Percentiles rank a stretch among this genome's conserved stretches.
Evolutionary conservation across 1,284 basidiomycete species (phyloP).

Genomic region (Thecaphora thlaspeos): DNA sequence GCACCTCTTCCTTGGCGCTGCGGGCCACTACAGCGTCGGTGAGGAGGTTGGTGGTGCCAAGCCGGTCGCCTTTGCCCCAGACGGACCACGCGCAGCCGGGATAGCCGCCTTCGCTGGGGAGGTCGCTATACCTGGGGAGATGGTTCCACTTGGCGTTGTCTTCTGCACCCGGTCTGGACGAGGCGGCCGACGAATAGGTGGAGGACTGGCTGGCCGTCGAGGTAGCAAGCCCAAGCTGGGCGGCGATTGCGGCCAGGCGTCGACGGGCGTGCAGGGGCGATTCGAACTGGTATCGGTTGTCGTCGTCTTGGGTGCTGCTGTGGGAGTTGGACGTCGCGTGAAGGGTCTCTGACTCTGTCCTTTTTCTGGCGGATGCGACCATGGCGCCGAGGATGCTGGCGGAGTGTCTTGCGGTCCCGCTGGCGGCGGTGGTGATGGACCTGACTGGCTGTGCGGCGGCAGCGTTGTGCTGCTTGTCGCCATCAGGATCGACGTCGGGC

Average conservation of each 20-base stretch:
- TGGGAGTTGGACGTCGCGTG: background rate
- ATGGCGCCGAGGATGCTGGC: background rate
- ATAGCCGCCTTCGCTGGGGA: conserved; percentile 42
- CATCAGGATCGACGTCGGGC: conserved; percentile 6
- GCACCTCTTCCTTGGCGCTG: conserved; percentile 68
- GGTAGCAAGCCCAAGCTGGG: conserved; percentile 34
- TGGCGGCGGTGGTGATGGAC: conserved; percentile 3
- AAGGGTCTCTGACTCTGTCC: background rate
- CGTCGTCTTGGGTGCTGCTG: background rate
- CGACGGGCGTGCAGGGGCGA: conserved; percentile 31
- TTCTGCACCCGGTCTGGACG: background rate
- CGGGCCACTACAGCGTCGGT: conserved; percentile 67
- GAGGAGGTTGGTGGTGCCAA: conserved; percentile 71
- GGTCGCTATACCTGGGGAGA: conserved; percentile 35
- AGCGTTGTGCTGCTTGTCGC: background rate
- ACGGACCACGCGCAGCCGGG: conserved; percentile 66
- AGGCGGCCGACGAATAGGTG: conserved; percentile 8
- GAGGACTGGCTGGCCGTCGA: conserved; percentile 19
- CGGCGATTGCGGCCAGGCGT: conserved; percentile 34
- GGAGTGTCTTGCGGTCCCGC: background rate
- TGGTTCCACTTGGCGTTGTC: conserved; percentile 23
- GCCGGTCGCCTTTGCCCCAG: conserved; percentile 70
- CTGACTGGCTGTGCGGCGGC: conserved; percentile 12
- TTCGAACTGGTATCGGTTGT: conserved; percentile 5
- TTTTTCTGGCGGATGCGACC: background rate